Base-by-base conservation (phyloP, 257 asterid species). In the Capsicum pubescens region DNA sequence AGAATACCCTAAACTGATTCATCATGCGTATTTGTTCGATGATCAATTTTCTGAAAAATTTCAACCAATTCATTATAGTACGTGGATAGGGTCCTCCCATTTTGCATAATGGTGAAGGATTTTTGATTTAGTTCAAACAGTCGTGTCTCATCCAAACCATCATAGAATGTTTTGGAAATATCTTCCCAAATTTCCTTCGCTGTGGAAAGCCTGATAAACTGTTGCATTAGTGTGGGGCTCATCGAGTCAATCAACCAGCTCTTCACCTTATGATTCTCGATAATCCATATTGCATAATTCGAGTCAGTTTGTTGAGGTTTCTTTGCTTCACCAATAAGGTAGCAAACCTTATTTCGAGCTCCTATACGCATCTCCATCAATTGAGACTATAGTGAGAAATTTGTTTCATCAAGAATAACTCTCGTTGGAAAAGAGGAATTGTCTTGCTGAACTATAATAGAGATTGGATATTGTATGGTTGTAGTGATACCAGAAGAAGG, bases 171-270 rank as follows among this genome's bases (percentile, higher is more conserved):
- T 84, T 84, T 58, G 42, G 58, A 13, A 12, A 79, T 11, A 5
- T 19, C 87, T 46, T 79, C 74, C 82, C 57, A 80, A 68, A 58
- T 68, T 56, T 79, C 72, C n/a, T 84, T 66, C 46, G 46, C 39
- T 1, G 7, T 54, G 4, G 54, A 46, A 55, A 84, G 81, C 3
- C 63, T 16, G 57, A 84, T 68, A 57, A 66, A 79, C 7, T 17
- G 57, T 8, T 68, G 39, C 56, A 79, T 79, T 26, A 58, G 0
- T 5, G 39, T 21, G 72, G 64, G 52, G 58, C 76, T 83, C 77
- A 83, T 72, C 5, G 35, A n/a, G 48, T 36, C 67, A 66, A 67
- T 64, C 39, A 82, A 19, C 79, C 42, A 82, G 7, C 42, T 67
- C 58, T 82, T 67, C 26, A 82, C 79, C 21, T 21, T 6, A 9